phyloP scores from a whole-genome alignment of 176 grass and related monocot species.

The Phragmites australis region DNA sequence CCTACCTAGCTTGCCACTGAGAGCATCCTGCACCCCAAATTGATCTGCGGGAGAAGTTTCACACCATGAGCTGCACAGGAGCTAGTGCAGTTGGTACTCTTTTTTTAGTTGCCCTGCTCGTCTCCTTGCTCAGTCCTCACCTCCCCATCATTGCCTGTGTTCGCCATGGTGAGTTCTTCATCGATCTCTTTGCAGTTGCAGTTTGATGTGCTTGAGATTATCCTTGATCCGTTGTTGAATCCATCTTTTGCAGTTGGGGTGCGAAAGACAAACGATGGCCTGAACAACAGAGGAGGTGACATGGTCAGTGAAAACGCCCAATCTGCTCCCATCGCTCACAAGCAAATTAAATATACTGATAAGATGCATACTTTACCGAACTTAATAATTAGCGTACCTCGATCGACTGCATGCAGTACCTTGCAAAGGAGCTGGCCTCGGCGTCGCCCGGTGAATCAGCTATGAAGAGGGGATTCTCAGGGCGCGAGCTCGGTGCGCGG shows the following conservation, averaged over 20 bases:
- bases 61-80: constrained; percentile 4
- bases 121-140: constrained; percentile 25
- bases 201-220: background rate
- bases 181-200: background rate
- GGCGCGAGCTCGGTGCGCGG: constrained; percentile 25
- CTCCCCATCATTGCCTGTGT: background rate
- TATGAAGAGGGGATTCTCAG: background rate
- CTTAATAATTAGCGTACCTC: background rate
- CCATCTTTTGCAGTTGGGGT: constrained; percentile 28
- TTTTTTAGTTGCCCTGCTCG: background rate
- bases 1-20: background rate
- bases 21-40: background rate
- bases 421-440: background rate
- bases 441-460: background rate
- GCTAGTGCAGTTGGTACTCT: background rate
- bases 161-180: constrained; percentile 46
- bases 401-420: background rate
- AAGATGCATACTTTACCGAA: background rate
- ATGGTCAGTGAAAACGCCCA: constrained; percentile 18
- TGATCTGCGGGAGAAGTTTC: background rate
- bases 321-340: background rate
- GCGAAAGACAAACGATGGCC: background rate
- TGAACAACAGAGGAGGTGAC: background rate
- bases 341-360: background rate
- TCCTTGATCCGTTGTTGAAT: background rate